Conservation (phyloP, 2,329 filamentous ascomycete genomes). For the Paramyrothecium sp. region DNA sequence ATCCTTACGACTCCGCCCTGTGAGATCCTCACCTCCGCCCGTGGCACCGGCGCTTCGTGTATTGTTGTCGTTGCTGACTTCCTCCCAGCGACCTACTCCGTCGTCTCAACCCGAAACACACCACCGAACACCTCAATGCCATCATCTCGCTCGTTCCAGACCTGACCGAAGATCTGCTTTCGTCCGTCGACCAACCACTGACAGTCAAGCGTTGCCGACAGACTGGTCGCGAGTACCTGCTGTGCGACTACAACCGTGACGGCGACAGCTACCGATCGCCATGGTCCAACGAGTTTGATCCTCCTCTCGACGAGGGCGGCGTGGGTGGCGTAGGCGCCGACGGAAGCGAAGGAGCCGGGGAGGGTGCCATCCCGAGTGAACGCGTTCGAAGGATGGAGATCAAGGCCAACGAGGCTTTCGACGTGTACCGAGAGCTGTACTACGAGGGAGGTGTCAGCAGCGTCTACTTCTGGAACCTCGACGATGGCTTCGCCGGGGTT, state of each 20-base stretch:
- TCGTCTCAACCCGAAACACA: conserved; percentile 93
- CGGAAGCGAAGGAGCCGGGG: conserved; percentile 62
- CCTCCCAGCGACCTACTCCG: conserved; percentile 87
- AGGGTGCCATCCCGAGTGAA: conserved; percentile 86
- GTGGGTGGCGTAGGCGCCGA: conserved; percentile 49
- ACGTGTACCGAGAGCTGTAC: conserved; percentile 94
- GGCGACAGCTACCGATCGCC: conserved; percentile 96
- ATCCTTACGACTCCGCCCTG: conserved; percentile 76
- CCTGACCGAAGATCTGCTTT: conserved; percentile 95
- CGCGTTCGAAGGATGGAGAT: conserved; percentile 91
- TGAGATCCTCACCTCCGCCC: conserved; percentile 38
- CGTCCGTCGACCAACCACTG: conserved; percentile 94
- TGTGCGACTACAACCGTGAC: conserved; percentile 99
- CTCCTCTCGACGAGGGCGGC: conserved; percentile 70
- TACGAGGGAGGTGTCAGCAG: conserved; percentile 95
- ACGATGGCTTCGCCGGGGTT: conserved; percentile 96
- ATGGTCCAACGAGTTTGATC: conserved; percentile 99
- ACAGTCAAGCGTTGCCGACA: conserved; percentile 82
- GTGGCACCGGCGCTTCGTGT: neutral
- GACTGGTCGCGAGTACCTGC: conserved; percentile 90
- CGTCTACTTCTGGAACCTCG: conserved; percentile 97
- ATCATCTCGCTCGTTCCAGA: conserved; percentile 88
- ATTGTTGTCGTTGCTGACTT: conserved; percentile 5
- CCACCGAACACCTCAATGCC: conserved; percentile 79
- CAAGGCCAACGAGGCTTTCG: conserved; percentile 91